phyloP scores from a whole-genome alignment of 306 rosid genomes.

The Fagus crenata region DNA sequence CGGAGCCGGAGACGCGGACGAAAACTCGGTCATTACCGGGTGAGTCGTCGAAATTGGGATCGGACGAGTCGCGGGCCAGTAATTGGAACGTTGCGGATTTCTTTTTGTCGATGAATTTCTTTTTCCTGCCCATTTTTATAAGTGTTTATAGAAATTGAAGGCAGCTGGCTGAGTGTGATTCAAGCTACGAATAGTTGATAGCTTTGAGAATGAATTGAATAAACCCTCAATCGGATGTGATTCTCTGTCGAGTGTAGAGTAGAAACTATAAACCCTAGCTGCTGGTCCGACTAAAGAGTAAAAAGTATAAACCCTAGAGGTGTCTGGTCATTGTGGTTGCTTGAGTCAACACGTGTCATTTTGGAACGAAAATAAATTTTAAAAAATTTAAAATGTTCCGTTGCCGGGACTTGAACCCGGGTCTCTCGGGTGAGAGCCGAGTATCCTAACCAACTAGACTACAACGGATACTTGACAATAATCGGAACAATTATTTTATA shows the following conservation, averaged over 20 bases:
- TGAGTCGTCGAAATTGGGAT: slow-evolving; percentile 53
- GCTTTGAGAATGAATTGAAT: background rate
- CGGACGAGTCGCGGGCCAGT: slow-evolving; percentile 76
- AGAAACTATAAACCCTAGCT: background rate
- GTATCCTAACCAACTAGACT: slow-evolving; percentile 7
- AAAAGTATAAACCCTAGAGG: background rate
- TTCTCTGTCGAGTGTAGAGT: background rate
- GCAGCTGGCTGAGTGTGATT: too few species aligned
- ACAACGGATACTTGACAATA: background rate
- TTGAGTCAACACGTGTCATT: background rate
- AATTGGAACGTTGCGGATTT: slow-evolving; percentile 69
- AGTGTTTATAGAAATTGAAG: too few species aligned
- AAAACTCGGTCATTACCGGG: slow-evolving; percentile 74
- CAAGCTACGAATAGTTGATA: background rate
- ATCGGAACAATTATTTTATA: too few species aligned
- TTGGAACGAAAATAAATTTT: background rate
- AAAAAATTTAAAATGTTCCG: background rate
- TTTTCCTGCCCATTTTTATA: slow-evolving; percentile 46
- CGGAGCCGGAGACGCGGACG: slow-evolving; percentile 53
- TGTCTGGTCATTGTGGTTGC: too few species aligned
- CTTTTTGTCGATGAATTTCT: slow-evolving; percentile 83
- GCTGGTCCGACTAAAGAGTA: background rate
- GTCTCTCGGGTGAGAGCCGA: slow-evolving; percentile 8
- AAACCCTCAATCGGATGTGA: background rate
- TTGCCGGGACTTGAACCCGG: background rate